Conservation (phyloP, 345 rosid genomes). For the Syzygium aromaticum region DNA sequence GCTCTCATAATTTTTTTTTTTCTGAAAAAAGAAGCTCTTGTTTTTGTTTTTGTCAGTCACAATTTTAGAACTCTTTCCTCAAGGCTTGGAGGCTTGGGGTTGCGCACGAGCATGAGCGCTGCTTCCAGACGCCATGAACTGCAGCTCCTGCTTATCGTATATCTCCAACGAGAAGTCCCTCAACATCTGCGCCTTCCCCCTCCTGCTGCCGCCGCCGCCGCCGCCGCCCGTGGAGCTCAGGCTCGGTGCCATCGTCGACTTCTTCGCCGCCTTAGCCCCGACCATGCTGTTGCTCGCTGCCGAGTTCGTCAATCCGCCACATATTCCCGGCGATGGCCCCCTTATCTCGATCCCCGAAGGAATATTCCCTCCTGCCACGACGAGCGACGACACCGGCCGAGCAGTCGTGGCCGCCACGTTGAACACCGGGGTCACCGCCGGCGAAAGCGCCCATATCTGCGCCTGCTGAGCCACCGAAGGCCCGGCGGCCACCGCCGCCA, state of each 20-base stretch:
- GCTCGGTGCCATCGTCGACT: slow-evolving; percentile 41
- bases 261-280: slow-evolving; percentile 24
- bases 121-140: slow-evolving; percentile 21
- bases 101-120: background rate
- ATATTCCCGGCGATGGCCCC: slow-evolving; percentile 1
- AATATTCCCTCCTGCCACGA: background rate
- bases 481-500: background rate
- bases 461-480: slow-evolving; percentile 9
- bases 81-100: slow-evolving; percentile 4
- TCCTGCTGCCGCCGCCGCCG: background rate
- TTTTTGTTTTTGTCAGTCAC: background rate
- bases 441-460: slow-evolving; percentile 30
- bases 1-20: background rate
- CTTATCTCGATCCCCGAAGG: slow-evolving; percentile 3
- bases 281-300: slow-evolving; percentile 16
- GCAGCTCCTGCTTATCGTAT: slow-evolving; percentile 32
- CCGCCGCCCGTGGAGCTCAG: slow-evolving; percentile 14
- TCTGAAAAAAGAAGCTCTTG: too few relatives aligned
- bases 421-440: slow-evolving; percentile 18
- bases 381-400: slow-evolving; percentile 25
- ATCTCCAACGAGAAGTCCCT: slow-evolving; percentile 33
- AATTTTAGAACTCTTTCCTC: background rate
- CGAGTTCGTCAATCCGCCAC: slow-evolving; percentile 6
- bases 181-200: slow-evolving; percentile 25
- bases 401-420: slow-evolving; percentile 20